Base-by-base conservation (phyloP, 371 early-diverging fungal genomes). In the Mucor piriformis region DNA sequence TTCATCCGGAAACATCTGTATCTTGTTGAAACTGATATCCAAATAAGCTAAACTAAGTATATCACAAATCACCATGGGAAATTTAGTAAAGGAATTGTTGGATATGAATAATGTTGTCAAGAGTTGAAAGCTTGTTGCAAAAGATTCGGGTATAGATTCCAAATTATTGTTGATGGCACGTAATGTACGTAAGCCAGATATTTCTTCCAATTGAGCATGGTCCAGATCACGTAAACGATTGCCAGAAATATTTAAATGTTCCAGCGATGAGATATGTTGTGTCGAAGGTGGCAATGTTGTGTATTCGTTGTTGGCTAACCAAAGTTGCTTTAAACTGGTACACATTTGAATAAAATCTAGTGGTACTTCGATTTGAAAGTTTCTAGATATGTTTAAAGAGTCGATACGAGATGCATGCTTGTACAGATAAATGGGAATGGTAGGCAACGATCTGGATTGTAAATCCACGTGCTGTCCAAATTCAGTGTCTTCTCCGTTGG, bases 21-120 rank as follows among this genome's bases (percentile, higher is more conserved):
- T 92, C 50, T 89, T 84, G 72, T 95, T 94, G 61, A 91, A 92
- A 43, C 90, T 91, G 43, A 95, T 66, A 65, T 96, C 94, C 11
- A 96, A 79, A 37, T 89, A 82, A 6, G 69, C 74, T 21, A 96
- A 75, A 7, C 77, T 64, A 2, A 62, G 32, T 13, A 94, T 78
- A 13, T 80, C 59, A 37, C 87, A 85, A 7, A 77, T 53, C 3
- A 64, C 60, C 1, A 11, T 34, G 16, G 65, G 65, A 50, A 95
- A 86, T 23, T 63, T 57, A 1, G 77, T 67, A 50, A 95, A 77
- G 38, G 83, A 77, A 71, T 95, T 95, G 72, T 92, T 93, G 33
- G 93, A 89, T 15, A 95, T 73, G 61, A 83, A 86, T 13, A 95
- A 73, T 13, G 72, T 73, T 7, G 86, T 82, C 40, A 96, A 74